Evolutionary conservation across 371 early-diverging fungal species (phyloP), one percentile per base, ranked within the genome.

Genomic region (Parasitella parasitica): DNA sequence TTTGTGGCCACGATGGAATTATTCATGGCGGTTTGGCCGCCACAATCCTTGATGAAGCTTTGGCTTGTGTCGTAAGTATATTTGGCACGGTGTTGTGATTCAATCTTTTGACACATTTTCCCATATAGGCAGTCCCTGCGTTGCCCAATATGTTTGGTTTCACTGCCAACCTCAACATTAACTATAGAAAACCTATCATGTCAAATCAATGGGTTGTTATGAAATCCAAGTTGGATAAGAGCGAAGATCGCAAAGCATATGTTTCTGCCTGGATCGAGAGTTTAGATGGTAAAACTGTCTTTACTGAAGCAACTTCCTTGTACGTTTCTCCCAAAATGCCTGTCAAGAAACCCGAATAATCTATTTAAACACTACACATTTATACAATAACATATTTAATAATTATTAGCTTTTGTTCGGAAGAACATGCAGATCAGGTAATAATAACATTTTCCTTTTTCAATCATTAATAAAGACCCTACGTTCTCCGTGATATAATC

Each of bases 11-110:
- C 69, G 86, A 87, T 30, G 82, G 85, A 24, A 88, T 92, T 66
- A 83, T 91, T 26, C 93, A 92, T 59, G 92, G 92, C 13, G 93
- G 93, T 32, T 69, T 91, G 18, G 79, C 87, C 62, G 89, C 87
- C 0, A 90, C 90, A 6, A 58, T 93, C 39, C 75, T 91, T 35
- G 93, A 91, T 73, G 91, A 89, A 57, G 70, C 62, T 12, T 71
- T 83, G 15, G 82, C 80, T 16, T 76, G 72, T 67, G 79, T 84
- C 34, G 85, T 84, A 84, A 73, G 85, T 43, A 12, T 2, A 12
- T n/a, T 20, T 12, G 32, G 8, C 32, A n/a, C 36, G 35, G 36
- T 26, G n/a, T 34, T 6, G 27, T 28, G 27, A 35, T 35, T 49
- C 38, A 13, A 24, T 41, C 30, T 13, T 16, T 13, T 32, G 49